Base-by-base conservation (phyloP, 129 eudicot species). In the Artemisia argyi region DNA sequence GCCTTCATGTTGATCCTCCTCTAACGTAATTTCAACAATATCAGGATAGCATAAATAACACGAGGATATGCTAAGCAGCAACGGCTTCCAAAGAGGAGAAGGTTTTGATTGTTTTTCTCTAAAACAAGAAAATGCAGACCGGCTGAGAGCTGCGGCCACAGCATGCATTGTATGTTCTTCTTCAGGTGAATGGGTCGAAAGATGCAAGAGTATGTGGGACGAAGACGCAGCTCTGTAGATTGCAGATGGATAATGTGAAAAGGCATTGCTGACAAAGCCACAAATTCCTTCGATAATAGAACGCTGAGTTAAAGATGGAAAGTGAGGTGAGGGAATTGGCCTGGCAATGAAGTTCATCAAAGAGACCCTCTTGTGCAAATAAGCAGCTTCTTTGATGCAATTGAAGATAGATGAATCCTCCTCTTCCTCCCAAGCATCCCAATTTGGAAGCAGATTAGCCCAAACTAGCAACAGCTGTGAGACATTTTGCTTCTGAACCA, bases 381-480 rank as follows among this genome's bases (percentile, higher is more conserved):
- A 70, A 65, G 84, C 84, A 49, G 76, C 84, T 81, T 85, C 89
- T 74, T 80, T 85, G 72, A 85, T 83, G 82, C 89, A 89, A 24
- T 54, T 82, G 74, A 85, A 89, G 62, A 86, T 79, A 14, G 96
- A 80, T 42, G 80, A 81, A 79, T 89, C 96, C 57, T 89, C 96
- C 66, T 69, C 76, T 78, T 85, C 96, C 74, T 89, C 96, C 96
- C 96, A 89, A 28, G 71, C 82, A 77, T 79, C 73, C 87, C 87
- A 86, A 18, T 86, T 81, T 76, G 91, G 66, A 44, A 89, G 82
- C 22, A 77, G 70, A 63, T 76, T 76, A 50, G 89, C 83, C 96
- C 96, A 89, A 28, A 80, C 83, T 74, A 74, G 78, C 19, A 89
- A 74, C 44, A 89, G 78, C 17, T 86, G 73, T 2, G 89, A 61